A percentile compares a stretch with the other conserved stretches of the same genome.
Conservation (phyloP, 768 basidiomycete species). For the Leccinum variicolor region DNA sequence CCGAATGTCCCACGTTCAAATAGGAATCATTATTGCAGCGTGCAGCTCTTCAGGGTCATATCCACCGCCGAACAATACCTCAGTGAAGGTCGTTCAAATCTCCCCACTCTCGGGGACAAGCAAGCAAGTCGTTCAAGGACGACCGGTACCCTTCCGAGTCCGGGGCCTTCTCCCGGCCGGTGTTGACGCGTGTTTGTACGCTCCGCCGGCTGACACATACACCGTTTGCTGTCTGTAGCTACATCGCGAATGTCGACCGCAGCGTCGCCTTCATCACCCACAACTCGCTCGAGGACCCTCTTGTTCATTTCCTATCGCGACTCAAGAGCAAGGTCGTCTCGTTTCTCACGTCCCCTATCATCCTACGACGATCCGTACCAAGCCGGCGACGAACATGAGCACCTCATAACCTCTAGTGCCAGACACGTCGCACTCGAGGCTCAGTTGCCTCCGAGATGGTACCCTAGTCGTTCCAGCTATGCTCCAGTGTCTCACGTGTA, state of each 20-base stretch:
- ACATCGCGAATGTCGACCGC: constrained; percentile 31
- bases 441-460: constrained; percentile 87
- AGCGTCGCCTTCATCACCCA: constrained; percentile 35
- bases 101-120: neutral
- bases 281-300: constrained; percentile 84
- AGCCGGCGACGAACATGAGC: constrained; percentile 55
- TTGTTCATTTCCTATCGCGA: constrained; percentile 94
- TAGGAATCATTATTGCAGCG: neutral
- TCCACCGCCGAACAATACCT: neutral
- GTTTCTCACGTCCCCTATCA: constrained; percentile 39
- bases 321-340: constrained; percentile 49
- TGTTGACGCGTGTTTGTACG: constrained; percentile 25
- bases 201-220: constrained; percentile 16
- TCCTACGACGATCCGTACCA: constrained; percentile 47
- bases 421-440: constrained; percentile 53
- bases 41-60: constrained; percentile 1
- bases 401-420: constrained; percentile 47
- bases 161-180: neutral
- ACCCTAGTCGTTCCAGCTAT: constrained; percentile 2
- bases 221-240: constrained; percentile 10
- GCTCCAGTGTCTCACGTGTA: constrained; percentile 16
- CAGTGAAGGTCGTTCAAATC: neutral
- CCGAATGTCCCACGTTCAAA: constrained; percentile 3
- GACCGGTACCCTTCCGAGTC: neutral
- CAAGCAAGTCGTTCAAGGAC: neutral